Base-by-base conservation (phyloP, 768 basidiomycete species). In the Leucocoprinus sp. region DNA sequence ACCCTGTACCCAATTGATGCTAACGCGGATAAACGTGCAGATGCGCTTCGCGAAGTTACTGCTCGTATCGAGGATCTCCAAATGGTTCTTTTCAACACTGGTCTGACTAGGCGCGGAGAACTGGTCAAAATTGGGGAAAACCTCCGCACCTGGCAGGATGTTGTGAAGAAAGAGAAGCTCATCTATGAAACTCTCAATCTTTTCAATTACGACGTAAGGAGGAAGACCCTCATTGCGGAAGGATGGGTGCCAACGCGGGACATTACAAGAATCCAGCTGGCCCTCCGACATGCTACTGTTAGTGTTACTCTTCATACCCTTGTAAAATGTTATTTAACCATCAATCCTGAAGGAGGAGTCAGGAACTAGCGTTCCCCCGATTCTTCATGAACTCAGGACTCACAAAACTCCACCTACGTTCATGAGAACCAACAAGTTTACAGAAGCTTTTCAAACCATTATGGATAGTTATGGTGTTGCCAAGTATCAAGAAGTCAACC, bases 401-500 rank as follows among this genome's bases (percentile, higher is more conserved):
- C 79, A 71, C 66, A 92, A 90, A 68, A 91, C 82, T 3, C 95
- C 96, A 7, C 96, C 96, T 1, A 98, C 96, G 1, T 99, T 87
- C 74, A 79, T 88, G 53, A 80, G 91, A 48, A 93, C 89, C 21
- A 93, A 93, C 70, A 93, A 88, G 63, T 95, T 99, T 58, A 98
- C 96, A 1, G 86, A 88, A 55, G 95, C 84, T 6, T 98, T 93
- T 77, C 96, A 99, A 65, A 78, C 87, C 28, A 93, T 99, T 65
- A 96, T 99, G 82, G 96, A 99, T 63, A 84, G 85, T 41, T 99
- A 99, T 59, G 96, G 95, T 57, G 81, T 90, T 42, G 88, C 92
- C 11, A 82, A 78, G 1, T 98, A 99, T 60, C 89, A 97, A 60
- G 96, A 99, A 64, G 82, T 93, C 60, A 98, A 98, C 60, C 95